Conservation (phyloP, 352 stramenopile species). For the Pythium vanterpoolii region DNA sequence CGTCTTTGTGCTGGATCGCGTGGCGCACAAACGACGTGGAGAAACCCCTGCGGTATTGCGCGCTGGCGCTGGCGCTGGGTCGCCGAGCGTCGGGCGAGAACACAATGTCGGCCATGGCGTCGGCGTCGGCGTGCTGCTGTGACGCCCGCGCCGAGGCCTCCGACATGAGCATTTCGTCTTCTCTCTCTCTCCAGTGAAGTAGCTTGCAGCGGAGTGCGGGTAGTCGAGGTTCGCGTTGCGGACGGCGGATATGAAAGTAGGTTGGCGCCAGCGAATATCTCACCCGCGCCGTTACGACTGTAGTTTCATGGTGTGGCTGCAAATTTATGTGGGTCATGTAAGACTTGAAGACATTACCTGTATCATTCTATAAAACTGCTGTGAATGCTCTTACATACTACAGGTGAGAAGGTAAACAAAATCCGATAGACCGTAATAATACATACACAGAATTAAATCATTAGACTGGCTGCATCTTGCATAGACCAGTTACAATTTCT, state of each 20-base stretch:
- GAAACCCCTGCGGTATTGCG: constrained; percentile 51
- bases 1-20: constrained; percentile 19
- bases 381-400: too few relatives aligned
- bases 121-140: not conserved
- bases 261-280: not conserved
- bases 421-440: too few relatives aligned
- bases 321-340: too few relatives aligned
- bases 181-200: not conserved
- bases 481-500: too few relatives aligned
- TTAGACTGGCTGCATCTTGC: too few relatives aligned
- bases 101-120: constrained; percentile 3
- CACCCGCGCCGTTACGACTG: too few relatives aligned
- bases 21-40: constrained; percentile 14
- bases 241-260: not conserved
- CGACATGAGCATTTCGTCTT: constrained; percentile 12
- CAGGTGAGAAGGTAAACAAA: too few relatives aligned
- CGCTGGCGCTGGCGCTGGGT: not conserved
- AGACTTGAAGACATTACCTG: too few relatives aligned
- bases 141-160: constrained; percentile 7
- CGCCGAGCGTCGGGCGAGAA: constrained; percentile 61
- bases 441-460: too few relatives aligned
- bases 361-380: too few relatives aligned
- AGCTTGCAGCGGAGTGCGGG: not conserved
- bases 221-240: not conserved
- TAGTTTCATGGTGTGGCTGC: too few relatives aligned